Evolutionary conservation across 192 early-diverging fungal species (phyloP), one percentile per base, ranked within the genome.

Genomic region (Oehlia diaphana): DNA sequence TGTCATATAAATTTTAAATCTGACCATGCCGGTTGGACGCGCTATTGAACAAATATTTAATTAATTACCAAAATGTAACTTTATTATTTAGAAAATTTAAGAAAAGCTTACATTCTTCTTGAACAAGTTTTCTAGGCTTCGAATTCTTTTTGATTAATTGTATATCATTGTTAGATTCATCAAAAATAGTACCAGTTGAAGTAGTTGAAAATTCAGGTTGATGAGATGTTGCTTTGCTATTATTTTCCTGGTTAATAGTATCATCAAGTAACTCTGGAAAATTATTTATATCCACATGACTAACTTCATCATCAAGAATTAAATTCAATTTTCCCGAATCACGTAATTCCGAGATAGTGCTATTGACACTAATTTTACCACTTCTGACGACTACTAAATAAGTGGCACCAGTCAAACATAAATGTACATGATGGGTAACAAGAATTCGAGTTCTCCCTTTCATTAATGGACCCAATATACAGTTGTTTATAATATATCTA

Each of bases 401-500:
- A 72, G 49, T 21, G 13, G 71, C 71, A 16, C 37, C 42, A 50
- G 71, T 21, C 9, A 72, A 31, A 53, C 47, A 72, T 23, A 91
- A 72, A 8, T 89, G 81, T 19, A 94, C 90, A 64, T 95, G 92
- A 83, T 98, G 98, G 1, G 96, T 96, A 13, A 97, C 98, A 44
- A 99, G 87, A 39, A 99, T 83, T 4, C 92, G 82, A 1, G 98
- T 99, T 14, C 96, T 88, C 26, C 90, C 89, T 4, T 81, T 81
- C 88, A 99, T 88, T 64, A 96, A 83, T n/a, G 87, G 89, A 26
- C 91, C 90, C 10, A 90, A 85, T 80, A 99, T 74, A 76, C 94
- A 95, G 63, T 92, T 77, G 4, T 91, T 87, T 58, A 94, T 90
- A 49, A 99, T 86, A 76, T 95, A 94, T 63, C 90, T 90, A 37